Evolutionary conservation across 1,139 yeast species (phyloP).

Genomic region (Hanseniaspora gamundiae): DNA sequence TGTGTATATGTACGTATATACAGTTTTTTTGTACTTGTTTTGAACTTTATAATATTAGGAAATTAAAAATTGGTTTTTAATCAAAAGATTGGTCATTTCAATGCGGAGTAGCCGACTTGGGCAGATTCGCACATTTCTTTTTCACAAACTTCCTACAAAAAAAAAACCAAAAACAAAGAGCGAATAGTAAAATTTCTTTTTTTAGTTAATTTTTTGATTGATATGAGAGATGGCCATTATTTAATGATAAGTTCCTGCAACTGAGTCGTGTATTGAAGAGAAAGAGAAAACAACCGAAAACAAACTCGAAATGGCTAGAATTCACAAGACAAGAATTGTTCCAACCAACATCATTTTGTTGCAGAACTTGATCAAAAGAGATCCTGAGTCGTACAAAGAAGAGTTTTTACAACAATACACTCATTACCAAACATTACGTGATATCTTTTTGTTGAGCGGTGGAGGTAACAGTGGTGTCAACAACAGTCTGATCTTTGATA

Average conservation of each 20-base stretch:
- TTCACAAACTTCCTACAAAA: neutral
- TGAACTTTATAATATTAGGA: too few species aligned
- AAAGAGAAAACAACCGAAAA: neutral
- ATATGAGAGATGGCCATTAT: neutral
- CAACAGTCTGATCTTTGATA: conserved; percentile 4
- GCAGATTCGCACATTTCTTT: neutral
- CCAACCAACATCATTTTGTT: conserved; percentile 85
- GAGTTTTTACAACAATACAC: conserved; percentile 87
- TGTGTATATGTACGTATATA: too few species aligned
- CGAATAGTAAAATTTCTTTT: neutral
- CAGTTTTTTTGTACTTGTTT: too few species aligned
- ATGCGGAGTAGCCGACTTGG: too few species aligned
- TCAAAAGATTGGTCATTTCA: too few species aligned
- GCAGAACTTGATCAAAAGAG: conserved; percentile 86
- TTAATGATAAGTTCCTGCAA: too few species aligned
- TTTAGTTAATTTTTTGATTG: neutral
- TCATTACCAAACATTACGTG: conserved; percentile 83
- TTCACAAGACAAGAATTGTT: conserved; percentile 80
- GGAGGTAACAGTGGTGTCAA: conserved; percentile 30
- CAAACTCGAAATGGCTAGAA: conserved; percentile 50
- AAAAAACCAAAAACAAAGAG: too few species aligned
- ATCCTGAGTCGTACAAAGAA: conserved; percentile 86
- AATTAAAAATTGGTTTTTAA: too few species aligned
- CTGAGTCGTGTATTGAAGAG: neutral
- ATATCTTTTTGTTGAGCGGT: conserved; percentile 46